Conservation (phyloP, 2,329 filamentous ascomycete species). For the Mycocentrospora acerina region DNA sequence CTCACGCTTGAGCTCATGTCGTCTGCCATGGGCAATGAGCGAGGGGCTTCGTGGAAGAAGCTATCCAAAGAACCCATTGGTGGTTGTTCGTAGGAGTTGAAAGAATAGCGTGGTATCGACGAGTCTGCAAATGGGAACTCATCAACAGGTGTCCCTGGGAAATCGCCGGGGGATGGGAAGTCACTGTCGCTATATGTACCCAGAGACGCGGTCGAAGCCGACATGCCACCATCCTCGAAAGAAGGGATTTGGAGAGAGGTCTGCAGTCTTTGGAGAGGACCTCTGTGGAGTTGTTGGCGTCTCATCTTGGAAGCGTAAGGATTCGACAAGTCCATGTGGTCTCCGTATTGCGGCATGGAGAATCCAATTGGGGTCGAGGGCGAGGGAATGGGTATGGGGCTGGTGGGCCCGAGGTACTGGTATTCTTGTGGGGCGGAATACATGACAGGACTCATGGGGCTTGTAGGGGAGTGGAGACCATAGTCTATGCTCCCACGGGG, state of each 20-base stretch:
- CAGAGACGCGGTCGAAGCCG: conserved; percentile 49
- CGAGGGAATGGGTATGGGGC: conserved; percentile 44
- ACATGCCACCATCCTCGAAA: conserved; percentile 46
- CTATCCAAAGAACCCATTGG: conserved; percentile 43
- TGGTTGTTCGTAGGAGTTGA: conserved; percentile 36
- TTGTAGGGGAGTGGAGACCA: conserved; percentile 35
- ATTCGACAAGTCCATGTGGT: conserved; percentile 42
- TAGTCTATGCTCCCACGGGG: conserved; percentile 38
- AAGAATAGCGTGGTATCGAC: conserved; percentile 39
- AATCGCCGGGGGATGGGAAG: conserved; percentile 51
- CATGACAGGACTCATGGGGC: conserved; percentile 38
- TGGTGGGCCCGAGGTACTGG: conserved; percentile 39
- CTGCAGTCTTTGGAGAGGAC: conserved; percentile 46
- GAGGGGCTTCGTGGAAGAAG: conserved; percentile 38
- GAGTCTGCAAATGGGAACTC: conserved; percentile 46
- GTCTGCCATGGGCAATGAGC: conserved; percentile 41
- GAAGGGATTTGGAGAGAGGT: conserved; percentile 44
- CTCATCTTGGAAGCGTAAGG: conserved; percentile 40
- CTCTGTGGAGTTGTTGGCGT: conserved; percentile 40
- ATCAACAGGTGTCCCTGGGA: conserved; percentile 49
- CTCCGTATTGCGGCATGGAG: conserved; percentile 41
- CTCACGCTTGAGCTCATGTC: conserved; percentile 50
- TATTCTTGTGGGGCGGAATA: conserved; percentile 41
- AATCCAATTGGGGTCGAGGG: conserved; percentile 40
- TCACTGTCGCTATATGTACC: conserved; percentile 52